A percentile compares a stretch with the other conserved stretches of the same genome.
These are phyloP conservation scores for Mucor mucedo DNA, from an alignment of 371 early-diverging fungal species.

Conservation along the genomic window DNA sequence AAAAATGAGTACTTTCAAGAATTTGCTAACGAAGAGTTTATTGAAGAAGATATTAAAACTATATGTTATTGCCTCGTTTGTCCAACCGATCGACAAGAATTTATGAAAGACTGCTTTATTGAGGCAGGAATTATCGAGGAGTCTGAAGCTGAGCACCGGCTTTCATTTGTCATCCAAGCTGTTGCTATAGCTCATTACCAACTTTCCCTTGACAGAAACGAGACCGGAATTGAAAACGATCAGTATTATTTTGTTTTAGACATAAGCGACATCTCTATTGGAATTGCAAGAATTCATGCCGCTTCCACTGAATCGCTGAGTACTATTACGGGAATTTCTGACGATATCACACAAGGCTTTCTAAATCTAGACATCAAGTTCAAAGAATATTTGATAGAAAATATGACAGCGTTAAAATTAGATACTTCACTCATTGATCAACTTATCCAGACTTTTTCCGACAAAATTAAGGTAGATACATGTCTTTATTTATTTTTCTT, in stretches of 20 bases:
- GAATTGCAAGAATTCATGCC: too few relatives aligned
- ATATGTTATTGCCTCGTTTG: neutral
- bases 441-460: too few relatives aligned
- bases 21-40: neutral
- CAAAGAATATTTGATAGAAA: too few relatives aligned
- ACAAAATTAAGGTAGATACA: too few relatives aligned
- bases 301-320: too few relatives aligned
- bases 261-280: neutral
- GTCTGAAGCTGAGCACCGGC: neutral
- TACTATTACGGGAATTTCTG: too few relatives aligned
- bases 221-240: neutral
- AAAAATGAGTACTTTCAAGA: neutral
- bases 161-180: neutral
- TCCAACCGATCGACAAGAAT: neutral
- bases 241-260: neutral
- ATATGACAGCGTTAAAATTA: too few relatives aligned
- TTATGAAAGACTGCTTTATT: neutral
- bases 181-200: neutral
- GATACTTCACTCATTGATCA: too few relatives aligned
- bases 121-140: neutral
- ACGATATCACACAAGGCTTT: too few relatives aligned
- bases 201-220: neutral
- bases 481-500: too few relatives aligned
- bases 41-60: neutral
- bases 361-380: too few relatives aligned